These are phyloP conservation scores for Penicillium palitans DNA, from an alignment of 2,329 filamentous ascomycete species.

Conservation along the genomic window DNA sequence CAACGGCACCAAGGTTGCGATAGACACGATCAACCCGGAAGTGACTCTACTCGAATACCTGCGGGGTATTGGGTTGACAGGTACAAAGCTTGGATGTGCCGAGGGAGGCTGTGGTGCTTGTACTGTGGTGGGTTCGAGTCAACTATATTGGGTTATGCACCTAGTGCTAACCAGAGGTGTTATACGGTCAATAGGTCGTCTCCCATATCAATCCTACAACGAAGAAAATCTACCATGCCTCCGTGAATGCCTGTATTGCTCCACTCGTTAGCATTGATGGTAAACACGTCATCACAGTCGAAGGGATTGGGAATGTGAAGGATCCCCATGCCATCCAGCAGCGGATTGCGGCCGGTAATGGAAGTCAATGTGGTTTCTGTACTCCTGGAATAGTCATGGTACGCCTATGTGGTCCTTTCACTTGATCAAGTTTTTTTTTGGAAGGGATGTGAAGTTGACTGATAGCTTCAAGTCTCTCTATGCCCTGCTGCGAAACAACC, in stretches of 20 bases:
- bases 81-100: slow-evolving; percentile 93
- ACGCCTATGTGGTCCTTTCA: slow-evolving; percentile 14
- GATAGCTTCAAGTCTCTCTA: slow-evolving; percentile 69
- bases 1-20: slow-evolving; percentile 83
- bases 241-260: slow-evolving; percentile 92
- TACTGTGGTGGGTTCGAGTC: slow-evolving; percentile 64
- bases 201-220: slow-evolving; percentile 93
- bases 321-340: slow-evolving; percentile 87
- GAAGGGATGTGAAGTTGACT: slow-evolving; percentile 2
- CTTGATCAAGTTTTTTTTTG: not conserved
- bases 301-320: slow-evolving; percentile 88
- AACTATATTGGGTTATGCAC: not conserved
- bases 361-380: slow-evolving; percentile 93
- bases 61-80: slow-evolving; percentile 86
- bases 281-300: slow-evolving; percentile 96
- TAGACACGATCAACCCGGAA: slow-evolving; percentile 88
- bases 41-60: slow-evolving; percentile 91
- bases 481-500: slow-evolving; percentile 82
- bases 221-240: slow-evolving; percentile 90
- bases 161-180: slow-evolving; percentile 20
- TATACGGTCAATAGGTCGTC: slow-evolving; percentile 58
- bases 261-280: slow-evolving; percentile 91
- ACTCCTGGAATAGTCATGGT: slow-evolving; percentile 95
- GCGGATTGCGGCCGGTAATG: slow-evolving; percentile 84
- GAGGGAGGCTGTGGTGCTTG: slow-evolving; percentile 97